Base-by-base conservation (phyloP, 495 filamentous ascomycete species). In the Aspergillus conjunctus region DNA sequence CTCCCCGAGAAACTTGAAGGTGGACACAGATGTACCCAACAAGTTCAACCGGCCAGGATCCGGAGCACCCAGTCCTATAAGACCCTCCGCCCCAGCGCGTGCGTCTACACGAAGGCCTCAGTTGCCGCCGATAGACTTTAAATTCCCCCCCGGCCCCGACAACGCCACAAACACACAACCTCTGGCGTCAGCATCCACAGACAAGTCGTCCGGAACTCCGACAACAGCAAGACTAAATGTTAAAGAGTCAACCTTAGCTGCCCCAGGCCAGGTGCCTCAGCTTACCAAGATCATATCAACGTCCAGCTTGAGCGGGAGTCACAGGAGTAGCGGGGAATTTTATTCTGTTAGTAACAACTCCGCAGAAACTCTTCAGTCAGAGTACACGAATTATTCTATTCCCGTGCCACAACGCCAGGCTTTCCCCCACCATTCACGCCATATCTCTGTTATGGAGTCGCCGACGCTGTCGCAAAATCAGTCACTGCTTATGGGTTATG, bases 401-500 rank as follows among this genome's bases (percentile, higher is more conserved):
- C 79, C 78, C 50, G 71, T 81, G 30, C 68, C 77, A 15, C 68
- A 77, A 15, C 69, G 72, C 15, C 41, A 74, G 72, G 58, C 73
- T 10, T 77, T 81, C 63, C 63, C 83, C 37, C 68, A 81, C 10
- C 89, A 91, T 71, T 72, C 70, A 31, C 84, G 90, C 44, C 82
- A 86, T 63, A 77, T 77, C 62, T 92, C 90, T 22, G 85, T 76
- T 62, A 66, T 89, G 18, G 74, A 77, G 3, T 66, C 76, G 7
- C 74, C 71, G 48, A 74, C 79, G 20, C 68, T 76, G 75, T 62
- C 61, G 61, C 61, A 87, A 77, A 66, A 83, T 49, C 92, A 98
- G 74, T 85, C 88, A 15, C 74, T 98, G 54, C 93, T 98, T 86
- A 98, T 98, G 94, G 94, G 93, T 10, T 98, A 96, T 76, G 95